Conservation (phyloP, 2,329 filamentous ascomycete species). For the Pestalotiopsis sp. region DNA sequence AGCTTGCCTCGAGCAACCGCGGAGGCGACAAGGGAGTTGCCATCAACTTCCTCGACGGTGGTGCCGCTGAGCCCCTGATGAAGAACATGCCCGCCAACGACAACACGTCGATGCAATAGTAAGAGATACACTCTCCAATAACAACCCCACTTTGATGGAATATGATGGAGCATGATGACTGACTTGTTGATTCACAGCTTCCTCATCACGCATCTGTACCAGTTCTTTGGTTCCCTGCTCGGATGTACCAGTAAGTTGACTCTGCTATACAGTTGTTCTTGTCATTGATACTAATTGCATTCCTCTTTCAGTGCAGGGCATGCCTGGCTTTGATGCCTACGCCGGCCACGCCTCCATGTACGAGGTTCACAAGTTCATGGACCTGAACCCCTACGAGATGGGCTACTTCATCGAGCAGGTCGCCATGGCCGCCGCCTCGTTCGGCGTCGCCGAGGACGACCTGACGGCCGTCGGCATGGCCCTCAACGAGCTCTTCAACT, state of each 20-base stretch:
- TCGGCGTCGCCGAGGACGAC: conserved; percentile 59
- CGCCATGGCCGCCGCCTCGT: conserved; percentile 56
- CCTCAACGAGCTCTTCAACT: conserved; percentile 53
- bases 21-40: conserved; percentile 46
- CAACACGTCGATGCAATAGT: conserved; percentile 58
- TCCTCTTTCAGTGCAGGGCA: conserved; percentile 38
- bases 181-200: conserved; percentile 36
- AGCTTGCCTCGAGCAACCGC: conserved; percentile 54
- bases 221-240: conserved; percentile 62
- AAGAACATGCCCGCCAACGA: conserved; percentile 57
- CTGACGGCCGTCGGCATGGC: conserved; percentile 48
- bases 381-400: conserved; percentile 50
- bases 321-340: conserved; percentile 53
- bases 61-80: conserved; percentile 56
- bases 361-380: conserved; percentile 63
- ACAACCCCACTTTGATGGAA: neutral
- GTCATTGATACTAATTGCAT: too few species aligned
- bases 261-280: too few species aligned
- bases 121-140: conserved; percentile 25
- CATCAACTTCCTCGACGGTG: conserved; percentile 65
- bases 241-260: conserved; percentile 45
- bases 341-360: conserved; percentile 48
- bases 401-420: conserved; percentile 64
- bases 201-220: conserved; percentile 63
- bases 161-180: neutral